Conservation (phyloP, 78 protist species). For the Tieghemostelium lacteum region DNA sequence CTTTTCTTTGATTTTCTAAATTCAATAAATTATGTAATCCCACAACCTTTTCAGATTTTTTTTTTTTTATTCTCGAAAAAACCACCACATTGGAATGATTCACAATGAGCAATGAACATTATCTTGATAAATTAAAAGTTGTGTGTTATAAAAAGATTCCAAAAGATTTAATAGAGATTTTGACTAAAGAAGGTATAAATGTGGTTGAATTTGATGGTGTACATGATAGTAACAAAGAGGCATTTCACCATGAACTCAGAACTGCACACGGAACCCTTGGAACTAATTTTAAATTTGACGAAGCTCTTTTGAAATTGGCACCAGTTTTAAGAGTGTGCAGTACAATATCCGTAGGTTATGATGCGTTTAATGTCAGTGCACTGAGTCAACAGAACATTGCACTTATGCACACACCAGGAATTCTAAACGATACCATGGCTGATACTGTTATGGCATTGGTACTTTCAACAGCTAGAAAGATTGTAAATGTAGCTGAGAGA, state of each 20-base stretch:
- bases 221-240: not conserved
- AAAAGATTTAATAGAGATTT: not conserved
- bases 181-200: not conserved
- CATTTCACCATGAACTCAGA: not conserved
- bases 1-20: too few species aligned
- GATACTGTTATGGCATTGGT: constrained; percentile 62
- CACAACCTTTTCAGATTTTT: too few species aligned
- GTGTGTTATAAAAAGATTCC: not conserved
- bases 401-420: constrained; percentile 51
- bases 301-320: not conserved
- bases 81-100: too few species aligned
- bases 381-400: not conserved
- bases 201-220: not conserved
- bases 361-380: constrained; percentile 20
- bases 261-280: constrained; percentile 6
- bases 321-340: not conserved
- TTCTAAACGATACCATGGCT: constrained; percentile 58
- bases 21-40: too few species aligned
- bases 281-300: not conserved
- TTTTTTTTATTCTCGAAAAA: too few species aligned
- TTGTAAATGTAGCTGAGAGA: not conserved
- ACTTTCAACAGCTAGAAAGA: constrained; percentile 29
- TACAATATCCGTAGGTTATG: constrained; percentile 61
- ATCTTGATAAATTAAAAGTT: not conserved
- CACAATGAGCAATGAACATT: too few species aligned